phyloP scores from a whole-genome alignment of 164 flowering plant species.

The Liquidambar formosana region DNA sequence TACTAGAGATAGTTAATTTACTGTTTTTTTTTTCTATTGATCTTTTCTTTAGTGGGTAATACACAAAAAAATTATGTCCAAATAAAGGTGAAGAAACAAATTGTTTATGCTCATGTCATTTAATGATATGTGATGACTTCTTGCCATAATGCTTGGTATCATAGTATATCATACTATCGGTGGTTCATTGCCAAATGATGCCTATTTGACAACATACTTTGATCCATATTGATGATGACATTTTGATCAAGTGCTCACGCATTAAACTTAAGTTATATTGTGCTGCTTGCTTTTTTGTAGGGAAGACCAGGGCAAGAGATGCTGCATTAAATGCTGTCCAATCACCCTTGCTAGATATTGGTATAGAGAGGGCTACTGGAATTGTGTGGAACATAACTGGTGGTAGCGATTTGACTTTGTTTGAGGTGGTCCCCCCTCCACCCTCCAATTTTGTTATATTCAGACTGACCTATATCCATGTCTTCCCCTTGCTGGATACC shows the following conservation, averaged over 20 bases:
- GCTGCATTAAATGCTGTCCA: constrained; percentile 96
- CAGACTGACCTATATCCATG: background rate
- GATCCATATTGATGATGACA: background rate
- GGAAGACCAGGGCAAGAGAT: constrained; percentile 94
- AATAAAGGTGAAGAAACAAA: too few relatives aligned
- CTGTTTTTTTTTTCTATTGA: too few relatives aligned
- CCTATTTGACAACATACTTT: too few relatives aligned
- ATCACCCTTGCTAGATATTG: constrained; percentile 88
- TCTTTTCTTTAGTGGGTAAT: too few relatives aligned
- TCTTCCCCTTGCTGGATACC: background rate
- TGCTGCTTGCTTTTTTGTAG: constrained; percentile 35
- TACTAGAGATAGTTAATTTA: too few relatives aligned
- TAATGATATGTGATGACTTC: too few relatives aligned
- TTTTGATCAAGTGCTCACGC: background rate
- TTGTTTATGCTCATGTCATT: too few relatives aligned
- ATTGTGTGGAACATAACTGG: constrained; percentile 97
- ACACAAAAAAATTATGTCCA: too few relatives aligned
- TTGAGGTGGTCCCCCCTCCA: constrained; percentile 53
- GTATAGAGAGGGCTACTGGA: constrained; percentile 95
- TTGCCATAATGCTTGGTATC: too few relatives aligned
- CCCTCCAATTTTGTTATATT: background rate
- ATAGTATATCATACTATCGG: too few relatives aligned
- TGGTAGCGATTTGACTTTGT: constrained; percentile 85
- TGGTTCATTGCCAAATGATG: too few relatives aligned
- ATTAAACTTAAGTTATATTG: background rate